Base-by-base conservation (phyloP, 257 asterid genomes). In the Nicotiana attenuata region DNA sequence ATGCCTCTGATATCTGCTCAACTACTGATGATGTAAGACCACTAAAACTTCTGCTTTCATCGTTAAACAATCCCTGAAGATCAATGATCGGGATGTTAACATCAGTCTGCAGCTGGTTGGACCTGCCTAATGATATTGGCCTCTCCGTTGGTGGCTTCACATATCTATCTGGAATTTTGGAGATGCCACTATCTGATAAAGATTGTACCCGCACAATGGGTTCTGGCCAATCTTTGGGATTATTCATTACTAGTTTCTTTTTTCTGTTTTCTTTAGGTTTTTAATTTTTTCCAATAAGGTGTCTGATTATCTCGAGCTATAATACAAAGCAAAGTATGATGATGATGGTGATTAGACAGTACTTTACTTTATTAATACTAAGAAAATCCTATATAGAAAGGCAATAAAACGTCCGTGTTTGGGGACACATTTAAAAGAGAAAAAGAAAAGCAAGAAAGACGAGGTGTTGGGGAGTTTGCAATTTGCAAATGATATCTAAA, bases 151-250 rank as follows among this genome's bases (percentile, higher is more conserved):
- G 86, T 0, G 93, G 92, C 88, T 92, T 93, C 31, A 93, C 71
- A 11, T 92, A 93, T 16, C 89, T 76, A 0, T 84, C 87, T 2
- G 98, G 98, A 22, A 93, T 90, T 3, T 81, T 20, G 60, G 31
- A 22, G 9, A 17, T 15, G 81, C 93, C 85, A 15, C 65, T 81
- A 1, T 86, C 92, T 0, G 98, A 93, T 26, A 93, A 64, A 20
- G 92, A 87, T 67, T 93, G 97, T 85, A 93, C 98, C 0, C 94
- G 93, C 83, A 91, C 86, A 22, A 93, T 89, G 1, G 97, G 97
- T 66, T 93, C 98, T 3, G 98, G 98, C 98, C 97, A 93, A 10
- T 89, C 94, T 56, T 66, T 55, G 2, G 86, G 85, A 64, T 53
- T 41, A 52, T 86, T 81, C 90, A 86, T 80, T 17, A 1, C 63